Evolutionary conservation across 2,329 filamentous ascomycete genomes (phyloP).

Genomic region (Trichoderma lentiforme): DNA sequence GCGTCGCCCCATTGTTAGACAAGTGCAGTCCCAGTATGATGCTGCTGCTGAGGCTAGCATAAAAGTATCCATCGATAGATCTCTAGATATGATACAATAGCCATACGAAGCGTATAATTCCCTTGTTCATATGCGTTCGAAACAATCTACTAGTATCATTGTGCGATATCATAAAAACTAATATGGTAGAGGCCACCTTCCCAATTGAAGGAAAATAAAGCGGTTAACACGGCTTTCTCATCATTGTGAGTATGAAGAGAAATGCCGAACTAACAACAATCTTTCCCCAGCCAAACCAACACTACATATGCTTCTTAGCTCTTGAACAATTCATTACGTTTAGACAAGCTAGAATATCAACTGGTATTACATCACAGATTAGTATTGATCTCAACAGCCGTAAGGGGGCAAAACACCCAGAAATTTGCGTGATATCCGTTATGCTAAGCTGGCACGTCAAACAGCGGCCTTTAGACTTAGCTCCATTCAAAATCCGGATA

Average conservation of each 20-base stretch:
- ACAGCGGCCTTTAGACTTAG: not conserved
- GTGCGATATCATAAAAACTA: not conserved
- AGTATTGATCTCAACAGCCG: not conserved
- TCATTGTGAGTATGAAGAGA: not conserved
- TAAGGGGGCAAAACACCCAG: not conserved
- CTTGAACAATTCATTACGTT: not conserved
- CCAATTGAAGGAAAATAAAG: not conserved
- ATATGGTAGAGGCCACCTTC: not conserved
- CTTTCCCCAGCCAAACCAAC: not conserved
- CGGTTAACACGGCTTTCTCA: rapidly evolving
- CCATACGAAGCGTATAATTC: not conserved
- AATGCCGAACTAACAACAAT: not conserved
- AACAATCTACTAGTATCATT: not conserved
- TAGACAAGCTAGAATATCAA: not conserved
- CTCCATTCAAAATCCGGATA: not conserved
- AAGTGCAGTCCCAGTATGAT: not conserved
- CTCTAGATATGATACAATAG: not conserved
- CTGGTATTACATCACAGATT: not conserved
- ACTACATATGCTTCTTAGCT: not conserved
- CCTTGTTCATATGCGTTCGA: not conserved
- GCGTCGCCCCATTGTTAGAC: not conserved
- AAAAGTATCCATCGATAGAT: not conserved
- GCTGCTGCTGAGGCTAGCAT: not conserved
- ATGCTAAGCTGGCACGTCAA: not conserved
- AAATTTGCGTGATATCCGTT: not conserved